Percentiles rank a stretch among this genome's conserved stretches.
phyloP scores from a whole-genome alignment of 1,139 yeast genomes.

The Geotrichum reessii region DNA sequence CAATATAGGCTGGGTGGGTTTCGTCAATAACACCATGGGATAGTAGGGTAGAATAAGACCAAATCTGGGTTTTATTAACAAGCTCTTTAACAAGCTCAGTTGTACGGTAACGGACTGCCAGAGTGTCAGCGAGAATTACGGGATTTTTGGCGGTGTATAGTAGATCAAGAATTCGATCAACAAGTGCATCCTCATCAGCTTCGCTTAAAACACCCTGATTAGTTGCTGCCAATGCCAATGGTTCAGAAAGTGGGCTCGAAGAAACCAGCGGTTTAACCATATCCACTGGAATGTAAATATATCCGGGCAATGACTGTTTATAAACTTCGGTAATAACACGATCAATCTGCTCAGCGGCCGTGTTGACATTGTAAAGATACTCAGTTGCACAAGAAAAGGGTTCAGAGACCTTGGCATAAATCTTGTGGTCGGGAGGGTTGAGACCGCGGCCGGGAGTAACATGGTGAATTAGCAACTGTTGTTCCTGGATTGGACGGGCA shows the following conservation, averaged over 20 bases:
- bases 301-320: conserved; percentile 67
- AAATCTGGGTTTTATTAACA: conserved; percentile 43
- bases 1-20: conserved; percentile 50
- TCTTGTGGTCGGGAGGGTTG: conserved; percentile 53
- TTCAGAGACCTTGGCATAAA: conserved; percentile 57
- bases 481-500: conserved; percentile 43
- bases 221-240: conserved; percentile 29
- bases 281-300: conserved; percentile 68
- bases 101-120: conserved; percentile 52
- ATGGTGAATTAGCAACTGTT: conserved; percentile 52
- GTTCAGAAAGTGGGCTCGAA: conserved; percentile 34
- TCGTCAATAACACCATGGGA: conserved; percentile 64
- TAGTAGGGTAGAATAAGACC: conserved; percentile 44
- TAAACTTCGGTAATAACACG: conserved; percentile 53
- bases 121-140: conserved; percentile 59
- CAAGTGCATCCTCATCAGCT: conserved; percentile 38
- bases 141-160: conserved; percentile 54
- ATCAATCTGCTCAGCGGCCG: conserved; percentile 58
- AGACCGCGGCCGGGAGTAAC: conserved; percentile 47
- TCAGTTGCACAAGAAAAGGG: conserved; percentile 57
- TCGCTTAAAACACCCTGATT: conserved; percentile 21
- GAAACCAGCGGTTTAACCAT: conserved; percentile 50
- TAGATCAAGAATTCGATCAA: conserved; percentile 44
- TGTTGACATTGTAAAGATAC: conserved; percentile 45
- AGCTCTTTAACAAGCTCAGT: conserved; percentile 43